phyloP scores from a whole-genome alignment of 169 alveolate genomes.

The Eimeria maxima region DNA sequence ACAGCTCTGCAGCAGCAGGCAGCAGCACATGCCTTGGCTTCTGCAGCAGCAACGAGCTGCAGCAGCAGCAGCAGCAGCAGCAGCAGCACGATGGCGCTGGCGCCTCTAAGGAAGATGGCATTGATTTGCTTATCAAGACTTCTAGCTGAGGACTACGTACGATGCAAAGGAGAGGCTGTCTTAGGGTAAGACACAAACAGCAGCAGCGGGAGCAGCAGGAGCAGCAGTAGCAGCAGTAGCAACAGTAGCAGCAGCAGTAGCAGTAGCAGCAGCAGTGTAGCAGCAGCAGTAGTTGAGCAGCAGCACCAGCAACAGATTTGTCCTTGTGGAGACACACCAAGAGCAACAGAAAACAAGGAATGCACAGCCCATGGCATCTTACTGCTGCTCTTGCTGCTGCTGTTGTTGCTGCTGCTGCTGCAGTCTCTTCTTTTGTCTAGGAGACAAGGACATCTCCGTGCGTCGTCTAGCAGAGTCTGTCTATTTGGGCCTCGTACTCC shows the following conservation, averaged over 20 bases:
- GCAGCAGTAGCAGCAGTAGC: not conserved
- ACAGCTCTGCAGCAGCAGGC: not conserved
- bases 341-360: no score
- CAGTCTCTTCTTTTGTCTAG: slow-evolving; percentile 54
- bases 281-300: not conserved
- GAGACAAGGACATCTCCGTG: slow-evolving; percentile 29
- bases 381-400: not conserved
- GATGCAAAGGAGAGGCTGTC: slow-evolving; percentile 53
- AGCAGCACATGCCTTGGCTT: not conserved
- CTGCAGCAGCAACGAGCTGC: not conserved
- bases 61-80: slow-evolving; percentile 16
- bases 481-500: slow-evolving; percentile 45
- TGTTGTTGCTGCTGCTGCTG: slow-evolving; percentile 16
- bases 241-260: not conserved
- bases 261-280: not conserved
- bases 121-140: slow-evolving; percentile 42
- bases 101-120: slow-evolving; percentile 59
- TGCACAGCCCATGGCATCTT: not conserved
- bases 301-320: no score
- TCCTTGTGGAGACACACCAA: no score
- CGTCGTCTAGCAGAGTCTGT: slow-evolving; percentile 55
- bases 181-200: slow-evolving; percentile 5
- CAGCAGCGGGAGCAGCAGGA: not conserved
- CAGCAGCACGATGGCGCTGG: not conserved
- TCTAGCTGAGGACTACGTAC: slow-evolving; percentile 39